These are phyloP conservation scores for Jaapia argillacea DNA, from an alignment of 768 basidiomycete genomes.

Conservation along the genomic window DNA sequence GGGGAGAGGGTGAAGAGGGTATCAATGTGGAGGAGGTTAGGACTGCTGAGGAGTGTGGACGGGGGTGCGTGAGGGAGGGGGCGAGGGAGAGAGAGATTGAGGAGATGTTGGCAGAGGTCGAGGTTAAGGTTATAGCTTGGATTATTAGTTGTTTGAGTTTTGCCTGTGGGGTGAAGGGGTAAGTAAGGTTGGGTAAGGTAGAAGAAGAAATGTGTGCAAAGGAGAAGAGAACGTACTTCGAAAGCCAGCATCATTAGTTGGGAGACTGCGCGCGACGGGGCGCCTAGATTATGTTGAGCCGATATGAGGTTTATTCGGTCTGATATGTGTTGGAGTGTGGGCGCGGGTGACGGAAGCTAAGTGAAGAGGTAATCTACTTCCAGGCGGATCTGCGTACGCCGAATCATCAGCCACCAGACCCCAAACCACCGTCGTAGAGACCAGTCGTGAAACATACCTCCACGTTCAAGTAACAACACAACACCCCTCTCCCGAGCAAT, in stretches of 20 bases:
- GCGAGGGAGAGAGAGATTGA: too few relatives aligned
- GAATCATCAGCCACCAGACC: too few relatives aligned
- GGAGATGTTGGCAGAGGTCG: conserved; percentile 64
- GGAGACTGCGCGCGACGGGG: conserved; percentile 53
- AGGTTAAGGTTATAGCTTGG: conserved; percentile 67
- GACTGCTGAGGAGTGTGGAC: conserved; percentile 22
- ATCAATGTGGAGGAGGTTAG: conserved; percentile 67
- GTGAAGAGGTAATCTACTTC: conserved; percentile 61
- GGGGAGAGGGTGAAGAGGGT: conserved; percentile 71
- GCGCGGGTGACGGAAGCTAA: conserved; percentile 66
- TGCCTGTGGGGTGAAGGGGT: conserved; percentile 36
- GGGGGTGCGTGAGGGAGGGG: conserved; percentile 36
- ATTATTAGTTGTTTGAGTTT: conserved; percentile 80
- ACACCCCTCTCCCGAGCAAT: conserved; percentile 64
- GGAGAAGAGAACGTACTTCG: conserved; percentile 45
- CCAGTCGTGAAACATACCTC: conserved; percentile 34
- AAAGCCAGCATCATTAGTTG: conserved; percentile 68
- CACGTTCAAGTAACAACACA: conserved; percentile 50
- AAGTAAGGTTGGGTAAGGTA: not conserved
- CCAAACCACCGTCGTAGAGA: too few relatives aligned
- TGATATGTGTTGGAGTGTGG: conserved; percentile 60
- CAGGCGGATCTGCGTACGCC: conserved; percentile 55
- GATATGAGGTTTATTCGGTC: conserved; percentile 77
- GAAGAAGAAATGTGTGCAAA: not conserved
- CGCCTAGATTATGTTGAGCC: conserved; percentile 60